Evolutionary conservation across 2,329 filamentous ascomycete genomes (phyloP).

Genomic region (Trichothecium roseum): DNA sequence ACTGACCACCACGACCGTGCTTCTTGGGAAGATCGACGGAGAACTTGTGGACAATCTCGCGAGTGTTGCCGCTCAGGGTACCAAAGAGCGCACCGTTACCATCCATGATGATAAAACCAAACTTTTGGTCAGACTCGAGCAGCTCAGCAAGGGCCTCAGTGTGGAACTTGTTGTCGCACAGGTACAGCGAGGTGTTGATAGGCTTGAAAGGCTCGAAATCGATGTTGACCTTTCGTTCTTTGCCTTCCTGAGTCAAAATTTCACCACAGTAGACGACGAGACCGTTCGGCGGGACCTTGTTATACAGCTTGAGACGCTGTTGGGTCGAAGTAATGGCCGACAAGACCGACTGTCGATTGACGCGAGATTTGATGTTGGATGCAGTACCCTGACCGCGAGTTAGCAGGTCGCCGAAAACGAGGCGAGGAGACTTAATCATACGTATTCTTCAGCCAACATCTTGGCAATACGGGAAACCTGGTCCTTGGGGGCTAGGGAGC

Average conservation of each 20-base stretch:
- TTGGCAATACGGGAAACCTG: conserved; percentile 93
- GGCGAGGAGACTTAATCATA: conserved; percentile 33
- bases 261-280: conserved; percentile 99
- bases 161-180: conserved; percentile 99
- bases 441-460: conserved; percentile 99
- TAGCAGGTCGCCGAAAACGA: not conserved
- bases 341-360: conserved; percentile 95
- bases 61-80: conserved; percentile 92
- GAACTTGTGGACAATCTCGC: conserved; percentile 96
- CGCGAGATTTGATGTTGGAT: conserved; percentile 98
- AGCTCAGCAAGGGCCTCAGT: conserved; percentile 95
- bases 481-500: conserved; percentile 75
- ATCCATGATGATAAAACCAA: conserved; percentile 99
- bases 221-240: conserved; percentile 99
- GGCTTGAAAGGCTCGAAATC: conserved; percentile 99
- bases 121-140: conserved; percentile 97
- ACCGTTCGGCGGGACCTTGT: conserved; percentile 95
- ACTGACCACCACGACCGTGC: conserved; percentile 99
- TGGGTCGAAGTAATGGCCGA: conserved; percentile 98
- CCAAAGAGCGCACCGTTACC: conserved; percentile 97
- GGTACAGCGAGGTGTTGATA: conserved; percentile 98
- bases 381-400: conserved; percentile 64
- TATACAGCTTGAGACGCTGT: conserved; percentile 97
- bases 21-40: conserved; percentile 98
- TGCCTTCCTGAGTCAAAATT: conserved; percentile 98